Conservation (phyloP, 176 grass and related monocot genomes). For the Oryza nivara region DNA sequence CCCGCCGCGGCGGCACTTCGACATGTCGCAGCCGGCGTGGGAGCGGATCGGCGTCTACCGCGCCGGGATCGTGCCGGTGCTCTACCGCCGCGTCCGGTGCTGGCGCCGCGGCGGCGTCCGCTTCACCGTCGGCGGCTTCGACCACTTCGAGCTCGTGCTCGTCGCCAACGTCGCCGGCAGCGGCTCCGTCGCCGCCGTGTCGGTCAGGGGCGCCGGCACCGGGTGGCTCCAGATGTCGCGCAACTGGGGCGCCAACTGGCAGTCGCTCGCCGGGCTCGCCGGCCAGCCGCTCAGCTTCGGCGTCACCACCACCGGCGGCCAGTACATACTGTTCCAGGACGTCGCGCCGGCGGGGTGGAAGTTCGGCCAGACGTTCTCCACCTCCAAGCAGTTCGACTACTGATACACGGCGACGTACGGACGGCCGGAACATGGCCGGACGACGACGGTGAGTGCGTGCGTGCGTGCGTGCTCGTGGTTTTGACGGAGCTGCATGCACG, state of each 20-base stretch:
- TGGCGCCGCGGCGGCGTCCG: slow-evolving; percentile 52
- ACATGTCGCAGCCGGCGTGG: slow-evolving; percentile 75
- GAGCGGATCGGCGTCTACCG: slow-evolving; percentile 33
- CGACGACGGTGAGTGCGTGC: not conserved
- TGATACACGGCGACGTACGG: not conserved
- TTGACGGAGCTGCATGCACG: slow-evolving; percentile 31
- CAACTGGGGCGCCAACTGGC: slow-evolving; percentile 75
- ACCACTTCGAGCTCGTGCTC: slow-evolving; percentile 63
- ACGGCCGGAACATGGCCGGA: not conserved
- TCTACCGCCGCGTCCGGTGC: slow-evolving; percentile 57
- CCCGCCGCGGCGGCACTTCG: slow-evolving; percentile 49
- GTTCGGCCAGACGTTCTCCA: slow-evolving; percentile 61
- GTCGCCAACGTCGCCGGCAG: slow-evolving; percentile 55
- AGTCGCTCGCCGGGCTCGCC: slow-evolving; percentile 14
- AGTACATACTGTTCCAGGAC: slow-evolving; percentile 44
- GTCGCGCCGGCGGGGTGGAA: slow-evolving; percentile 41
- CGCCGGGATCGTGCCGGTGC: slow-evolving; percentile 62
- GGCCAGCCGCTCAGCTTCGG: slow-evolving; percentile 61
- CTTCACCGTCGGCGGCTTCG: slow-evolving; percentile 38
- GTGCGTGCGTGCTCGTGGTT: slow-evolving; percentile 30
- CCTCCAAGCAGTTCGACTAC: slow-evolving; percentile 52
- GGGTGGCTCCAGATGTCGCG: slow-evolving; percentile 40
- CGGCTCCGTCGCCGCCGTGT: slow-evolving; percentile 36
- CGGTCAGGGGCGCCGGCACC: slow-evolving; percentile 30
- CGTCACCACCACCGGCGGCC: slow-evolving; percentile 44